Conservation (phyloP, 1,139 yeast genomes). For the Geotrichum bryndzae region DNA sequence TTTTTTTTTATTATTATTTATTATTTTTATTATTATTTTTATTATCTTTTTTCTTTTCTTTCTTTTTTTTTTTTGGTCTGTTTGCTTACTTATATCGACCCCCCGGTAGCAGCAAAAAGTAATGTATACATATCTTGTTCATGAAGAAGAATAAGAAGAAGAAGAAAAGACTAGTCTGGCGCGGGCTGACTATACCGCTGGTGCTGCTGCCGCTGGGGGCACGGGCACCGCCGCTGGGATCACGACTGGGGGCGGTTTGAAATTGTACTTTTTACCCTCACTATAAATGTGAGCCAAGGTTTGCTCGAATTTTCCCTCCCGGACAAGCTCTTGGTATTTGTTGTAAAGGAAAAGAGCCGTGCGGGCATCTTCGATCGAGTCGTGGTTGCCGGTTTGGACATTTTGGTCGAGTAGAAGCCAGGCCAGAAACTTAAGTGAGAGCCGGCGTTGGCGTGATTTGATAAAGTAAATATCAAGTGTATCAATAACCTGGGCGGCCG, state of each 20-base stretch:
- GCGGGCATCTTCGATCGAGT: constrained; percentile 91
- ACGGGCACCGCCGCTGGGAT: neutral
- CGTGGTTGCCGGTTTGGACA: constrained; percentile 92
- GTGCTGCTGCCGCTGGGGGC: neutral
- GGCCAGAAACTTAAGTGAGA: constrained; percentile 85
- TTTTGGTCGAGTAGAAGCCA: constrained; percentile 66
- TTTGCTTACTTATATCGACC: neutral
- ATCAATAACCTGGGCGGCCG: constrained; percentile 77
- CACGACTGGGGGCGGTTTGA: constrained; percentile 46
- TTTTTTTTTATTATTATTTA: neutral
- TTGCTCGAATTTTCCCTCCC: constrained; percentile 53
- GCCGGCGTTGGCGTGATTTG: constrained; percentile 62
- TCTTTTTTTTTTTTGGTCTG: neutral
- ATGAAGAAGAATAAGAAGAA: neutral
- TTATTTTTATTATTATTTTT: neutral
- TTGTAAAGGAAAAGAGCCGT: constrained; percentile 77
- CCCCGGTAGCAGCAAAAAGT: neutral
- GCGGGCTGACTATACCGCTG: neutral
- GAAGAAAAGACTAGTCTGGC: neutral
- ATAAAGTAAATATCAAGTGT: constrained; percentile 76
- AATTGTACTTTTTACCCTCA: constrained; percentile 63
- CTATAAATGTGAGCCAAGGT: constrained; percentile 61
- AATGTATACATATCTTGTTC: neutral
- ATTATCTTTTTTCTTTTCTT: neutral
- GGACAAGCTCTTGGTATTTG: constrained; percentile 57